phyloP scores from a whole-genome alignment of 2,329 filamentous ascomycete species.

The Nigrospora oryzae region DNA sequence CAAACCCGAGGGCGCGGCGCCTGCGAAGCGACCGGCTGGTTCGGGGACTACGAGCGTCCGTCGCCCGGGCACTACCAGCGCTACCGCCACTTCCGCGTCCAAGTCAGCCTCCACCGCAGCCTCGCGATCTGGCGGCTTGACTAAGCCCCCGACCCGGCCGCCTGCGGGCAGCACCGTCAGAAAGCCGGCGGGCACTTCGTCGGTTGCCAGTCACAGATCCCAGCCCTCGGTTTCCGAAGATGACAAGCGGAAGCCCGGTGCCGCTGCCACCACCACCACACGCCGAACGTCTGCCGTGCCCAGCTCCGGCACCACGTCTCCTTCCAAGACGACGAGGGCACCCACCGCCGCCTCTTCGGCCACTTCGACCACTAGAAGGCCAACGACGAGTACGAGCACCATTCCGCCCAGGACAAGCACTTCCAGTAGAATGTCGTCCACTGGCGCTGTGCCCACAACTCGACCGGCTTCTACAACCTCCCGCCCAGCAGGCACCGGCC shows the following conservation, averaged over 20 bases:
- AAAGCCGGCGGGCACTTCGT: slow-evolving; percentile 23
- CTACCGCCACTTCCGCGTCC: slow-evolving; percentile 10
- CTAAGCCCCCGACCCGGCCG: slow-evolving; percentile 40
- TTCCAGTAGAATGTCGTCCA: slow-evolving; percentile 26
- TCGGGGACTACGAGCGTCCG: slow-evolving; percentile 21
- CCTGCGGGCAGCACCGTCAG: slow-evolving; percentile 26
- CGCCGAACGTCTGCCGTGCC: slow-evolving; percentile 35
- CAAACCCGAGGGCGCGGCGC: slow-evolving; percentile 22
- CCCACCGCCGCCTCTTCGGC: slow-evolving; percentile 15
- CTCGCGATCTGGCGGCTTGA: slow-evolving; percentile 28
- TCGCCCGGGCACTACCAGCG: slow-evolving; percentile 22
- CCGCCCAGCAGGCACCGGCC: slow-evolving; percentile 21
- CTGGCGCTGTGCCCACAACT: slow-evolving; percentile 14
- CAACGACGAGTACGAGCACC: slow-evolving; percentile 13
- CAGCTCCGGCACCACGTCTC: slow-evolving; percentile 22
- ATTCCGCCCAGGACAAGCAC: slow-evolving; percentile 23
- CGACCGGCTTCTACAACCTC: slow-evolving; percentile 9
- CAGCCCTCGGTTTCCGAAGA: slow-evolving; percentile 43
- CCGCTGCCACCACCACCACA: slow-evolving; percentile 27
- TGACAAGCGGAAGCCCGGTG: slow-evolving; percentile 34
- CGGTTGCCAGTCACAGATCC: slow-evolving; percentile 33
- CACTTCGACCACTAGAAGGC: slow-evolving; percentile 21
- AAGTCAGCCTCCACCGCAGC: slow-evolving; percentile 14
- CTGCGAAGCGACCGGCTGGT: slow-evolving; percentile 26
- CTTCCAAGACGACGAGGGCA: slow-evolving; percentile 13